Conservation (phyloP, 2,329 filamentous ascomycete genomes). For the Cercospora sp. region DNA sequence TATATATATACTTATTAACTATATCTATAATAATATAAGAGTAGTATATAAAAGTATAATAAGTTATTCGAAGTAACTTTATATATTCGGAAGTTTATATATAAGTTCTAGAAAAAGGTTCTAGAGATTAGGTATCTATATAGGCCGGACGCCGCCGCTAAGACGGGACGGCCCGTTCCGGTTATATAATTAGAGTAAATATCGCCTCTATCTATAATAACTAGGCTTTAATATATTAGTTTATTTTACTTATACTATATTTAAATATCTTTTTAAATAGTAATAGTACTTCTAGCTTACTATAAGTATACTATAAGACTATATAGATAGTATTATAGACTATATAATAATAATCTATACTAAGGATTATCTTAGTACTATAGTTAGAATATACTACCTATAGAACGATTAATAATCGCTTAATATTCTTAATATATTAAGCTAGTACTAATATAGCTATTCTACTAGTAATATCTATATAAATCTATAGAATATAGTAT, state of each 20-base stretch:
- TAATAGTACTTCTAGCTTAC: not conserved
- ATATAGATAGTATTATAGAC: not conserved
- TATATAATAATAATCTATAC: not conserved
- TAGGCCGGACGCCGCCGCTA: too few species aligned
- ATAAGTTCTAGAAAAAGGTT: too few species aligned
- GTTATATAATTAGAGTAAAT: too few species aligned
- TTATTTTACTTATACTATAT: constrained; percentile 11
- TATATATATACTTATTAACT: too few species aligned
- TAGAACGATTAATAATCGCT: not conserved
- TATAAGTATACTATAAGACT: not conserved
- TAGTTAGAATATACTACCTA: not conserved
- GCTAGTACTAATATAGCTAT: not conserved
- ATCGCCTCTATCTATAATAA: not conserved
- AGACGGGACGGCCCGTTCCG: too few species aligned
- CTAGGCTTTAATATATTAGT: constrained; percentile 6
- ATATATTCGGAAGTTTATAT: too few species aligned
- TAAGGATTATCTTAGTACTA: not conserved
- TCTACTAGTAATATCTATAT: not conserved
- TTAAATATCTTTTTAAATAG: not conserved
- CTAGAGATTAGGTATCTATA: too few species aligned
- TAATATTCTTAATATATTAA: not conserved
- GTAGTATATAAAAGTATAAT: too few species aligned
- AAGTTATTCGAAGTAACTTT: too few species aligned
- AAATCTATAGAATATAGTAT: not conserved
- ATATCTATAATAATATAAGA: too few species aligned